These are phyloP conservation scores for Parmelia sp. DNA, from an alignment of 495 filamentous ascomycete species.

Conservation along the genomic window DNA sequence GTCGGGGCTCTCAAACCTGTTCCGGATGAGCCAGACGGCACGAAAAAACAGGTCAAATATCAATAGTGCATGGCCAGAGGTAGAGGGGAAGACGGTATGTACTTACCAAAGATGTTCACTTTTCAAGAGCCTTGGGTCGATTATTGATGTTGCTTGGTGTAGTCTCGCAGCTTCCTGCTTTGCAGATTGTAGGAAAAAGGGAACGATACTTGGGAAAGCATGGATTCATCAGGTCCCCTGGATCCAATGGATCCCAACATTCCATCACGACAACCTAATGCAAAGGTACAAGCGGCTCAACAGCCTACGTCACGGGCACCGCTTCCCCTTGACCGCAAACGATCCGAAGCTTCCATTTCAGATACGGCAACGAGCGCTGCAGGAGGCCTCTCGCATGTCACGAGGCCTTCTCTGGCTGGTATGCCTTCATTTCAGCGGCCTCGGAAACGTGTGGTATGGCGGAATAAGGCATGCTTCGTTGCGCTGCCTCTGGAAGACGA, in stretches of 20 bases:
- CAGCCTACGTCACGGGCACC: slow-evolving; percentile 46
- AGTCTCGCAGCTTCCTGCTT: neutral
- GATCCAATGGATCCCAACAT: slow-evolving; percentile 20
- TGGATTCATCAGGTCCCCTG: slow-evolving; percentile 15
- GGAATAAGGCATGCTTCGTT: slow-evolving; percentile 67
- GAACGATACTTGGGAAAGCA: neutral
- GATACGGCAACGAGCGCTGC: slow-evolving; percentile 7
- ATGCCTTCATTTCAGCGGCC: slow-evolving; percentile 29
- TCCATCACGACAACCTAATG: slow-evolving; percentile 9
- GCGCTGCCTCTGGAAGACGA: slow-evolving; percentile 63
- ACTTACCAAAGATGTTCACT: neutral
- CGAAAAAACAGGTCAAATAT: neutral
- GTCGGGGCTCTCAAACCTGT: neutral
- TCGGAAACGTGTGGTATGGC: slow-evolving; percentile 52
- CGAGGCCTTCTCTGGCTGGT: slow-evolving; percentile 29
- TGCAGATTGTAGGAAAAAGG: neutral
- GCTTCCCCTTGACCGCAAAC: slow-evolving; percentile 16
- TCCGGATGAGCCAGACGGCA: neutral
- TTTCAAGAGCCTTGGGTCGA: neutral
- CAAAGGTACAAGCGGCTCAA: slow-evolving; percentile 25
- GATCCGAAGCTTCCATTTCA: slow-evolving; percentile 13
- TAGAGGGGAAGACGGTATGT: neutral
- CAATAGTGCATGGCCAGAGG: neutral
- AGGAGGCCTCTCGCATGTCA: slow-evolving; percentile 15
- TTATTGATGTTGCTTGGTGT: neutral